Evolutionary conservation across 2,329 filamentous ascomycete genomes (phyloP).

Genomic region (Cordyceps farinosa): DNA sequence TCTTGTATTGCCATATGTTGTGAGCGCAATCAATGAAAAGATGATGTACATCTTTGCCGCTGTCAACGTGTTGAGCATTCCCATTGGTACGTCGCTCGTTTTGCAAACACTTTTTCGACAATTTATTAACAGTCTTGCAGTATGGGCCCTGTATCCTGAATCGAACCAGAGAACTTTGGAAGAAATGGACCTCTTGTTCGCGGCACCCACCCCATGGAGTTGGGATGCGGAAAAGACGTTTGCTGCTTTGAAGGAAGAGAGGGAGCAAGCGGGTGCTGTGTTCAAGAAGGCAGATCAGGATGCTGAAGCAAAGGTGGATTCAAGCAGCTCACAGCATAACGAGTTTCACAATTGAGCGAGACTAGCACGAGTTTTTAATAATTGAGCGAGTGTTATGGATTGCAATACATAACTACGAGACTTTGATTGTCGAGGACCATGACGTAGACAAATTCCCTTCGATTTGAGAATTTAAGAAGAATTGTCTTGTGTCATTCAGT

Average conservation of each 20-base stretch:
- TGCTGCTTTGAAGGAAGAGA: conserved; percentile 4
- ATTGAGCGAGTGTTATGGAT: neutral
- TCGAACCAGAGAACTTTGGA: conserved; percentile 26
- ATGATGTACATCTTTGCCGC: conserved; percentile 21
- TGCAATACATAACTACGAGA: neutral
- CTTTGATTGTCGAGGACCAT: too few species aligned
- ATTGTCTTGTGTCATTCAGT: too few species aligned
- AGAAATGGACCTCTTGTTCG: conserved; percentile 27
- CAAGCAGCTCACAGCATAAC: neutral
- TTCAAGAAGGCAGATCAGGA: neutral
- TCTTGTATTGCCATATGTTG: conserved; percentile 9
- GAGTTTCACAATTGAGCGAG: neutral
- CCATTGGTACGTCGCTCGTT: neutral
- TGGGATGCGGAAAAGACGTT: conserved; percentile 26
- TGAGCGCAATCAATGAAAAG: conserved; percentile 1
- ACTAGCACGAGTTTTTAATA: neutral
- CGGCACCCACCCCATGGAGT: conserved; percentile 23
- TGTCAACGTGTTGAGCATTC: neutral
- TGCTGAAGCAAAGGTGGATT: neutral
- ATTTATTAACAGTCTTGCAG: neutral
- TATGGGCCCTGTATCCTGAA: conserved; percentile 23
- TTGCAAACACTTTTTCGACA: neutral
- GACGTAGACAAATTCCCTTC: too few species aligned
- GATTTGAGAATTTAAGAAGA: too few species aligned
- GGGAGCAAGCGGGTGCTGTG: neutral